Evolutionary conservation across 164 flowering plant species (phyloP).

Genomic region (Kingdonia uniflora): DNA sequence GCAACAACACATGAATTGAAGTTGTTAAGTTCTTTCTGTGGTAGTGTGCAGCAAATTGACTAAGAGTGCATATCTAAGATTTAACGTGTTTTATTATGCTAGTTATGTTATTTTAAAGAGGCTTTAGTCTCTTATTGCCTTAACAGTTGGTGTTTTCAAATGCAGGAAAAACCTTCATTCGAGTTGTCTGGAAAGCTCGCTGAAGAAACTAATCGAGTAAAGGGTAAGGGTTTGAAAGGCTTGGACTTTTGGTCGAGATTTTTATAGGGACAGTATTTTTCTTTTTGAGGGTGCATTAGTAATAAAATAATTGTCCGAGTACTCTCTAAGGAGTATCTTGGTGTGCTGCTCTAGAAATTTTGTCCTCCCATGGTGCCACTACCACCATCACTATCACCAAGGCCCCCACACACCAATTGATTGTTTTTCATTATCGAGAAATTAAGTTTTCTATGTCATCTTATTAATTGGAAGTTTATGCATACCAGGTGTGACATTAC

Average conservation of each 20-base stretch:
- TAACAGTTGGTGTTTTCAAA: constrained; percentile 1
- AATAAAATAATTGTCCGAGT: not conserved
- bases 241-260: not conserved
- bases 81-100: too few species aligned
- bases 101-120: too few species aligned
- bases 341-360: not conserved
- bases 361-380: not conserved
- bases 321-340: not conserved
- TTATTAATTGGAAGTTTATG: constrained; percentile 13
- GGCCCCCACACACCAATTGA: too few species aligned
- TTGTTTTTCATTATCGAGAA: too few species aligned
- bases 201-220: constrained; percentile 89
- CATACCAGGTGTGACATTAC: constrained; percentile 73
- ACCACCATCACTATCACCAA: too few species aligned
- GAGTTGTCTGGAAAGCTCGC: constrained; percentile 99
- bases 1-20: too few species aligned
- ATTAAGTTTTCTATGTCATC: constrained; percentile 11
- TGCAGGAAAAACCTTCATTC: constrained; percentile 95
- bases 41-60: too few species aligned
- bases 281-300: not conserved
- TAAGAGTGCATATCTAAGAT: too few species aligned
- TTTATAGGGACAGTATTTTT: not conserved
- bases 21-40: too few species aligned
- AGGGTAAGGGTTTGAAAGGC: constrained; percentile 36
- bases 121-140: constrained; percentile 1